Evolutionary conservation across 106 monocot species (phyloP), one percentile per base, ranked within the genome.

Genomic region (Posidonia australis): DNA sequence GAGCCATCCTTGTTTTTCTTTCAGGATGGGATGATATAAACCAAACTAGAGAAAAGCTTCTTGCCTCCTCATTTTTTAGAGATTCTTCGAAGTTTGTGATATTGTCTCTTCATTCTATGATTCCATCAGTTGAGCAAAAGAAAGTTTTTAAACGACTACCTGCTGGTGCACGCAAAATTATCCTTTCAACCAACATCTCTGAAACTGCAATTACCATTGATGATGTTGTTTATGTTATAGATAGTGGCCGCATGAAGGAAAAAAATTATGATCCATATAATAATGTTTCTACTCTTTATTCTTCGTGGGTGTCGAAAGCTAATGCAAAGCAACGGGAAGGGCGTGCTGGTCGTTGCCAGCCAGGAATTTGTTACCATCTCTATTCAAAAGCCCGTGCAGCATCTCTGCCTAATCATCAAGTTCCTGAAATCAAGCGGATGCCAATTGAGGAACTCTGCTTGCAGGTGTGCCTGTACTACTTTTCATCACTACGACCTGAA

Each of bases 211-310:
- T 98, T 20, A 98, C 98, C 29, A 98, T 98, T 73, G 87, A 98
- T 67, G 98, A 98, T 74, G 83, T 98, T 66, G 87, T 98, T 13
- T 98, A 74, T 79, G 98, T 98, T 48, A 88, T 98, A 68, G 91
- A 98, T 51, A 77, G 79, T 76, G 98, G 98, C 31, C 72, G 98
- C 43, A 87, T 98, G 90, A 98, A 98, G 70, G 98, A 98, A 72
- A 98, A 91, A 77, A 91, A 87, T 70, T 98, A 98, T 74, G 98
- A 98, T 77, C 98, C 98, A 19, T 91, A 98, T 64, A 91, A 77
- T 69, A 98, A 91, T 70, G 98, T 98, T 1, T 98, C 98, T 51
- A 91, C 91, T 19, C 82, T 98, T 31, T 82, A 85, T 60, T 84
- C 87, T 65, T 90, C 98, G 53, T 98, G 98, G 98, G 70, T 98